A percentile compares a stretch with the other conserved stretches of the same genome.
Conservation (phyloP, 495 filamentous ascomycete genomes). For the Penicillium coprophilum region DNA sequence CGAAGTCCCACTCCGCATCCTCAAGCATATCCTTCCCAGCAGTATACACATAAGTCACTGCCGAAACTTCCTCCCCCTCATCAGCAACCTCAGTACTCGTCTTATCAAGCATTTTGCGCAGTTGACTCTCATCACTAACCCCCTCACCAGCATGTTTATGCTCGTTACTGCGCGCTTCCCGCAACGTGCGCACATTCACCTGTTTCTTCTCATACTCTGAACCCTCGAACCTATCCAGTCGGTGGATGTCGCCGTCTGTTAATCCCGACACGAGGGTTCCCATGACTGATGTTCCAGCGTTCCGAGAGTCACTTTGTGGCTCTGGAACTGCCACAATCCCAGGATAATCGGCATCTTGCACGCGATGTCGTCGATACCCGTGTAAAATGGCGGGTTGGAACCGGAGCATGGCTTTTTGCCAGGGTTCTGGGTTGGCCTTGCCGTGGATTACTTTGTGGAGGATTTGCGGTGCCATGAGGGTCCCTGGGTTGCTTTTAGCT, state of each 20-base stretch:
- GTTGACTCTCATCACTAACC: conserved; percentile 13
- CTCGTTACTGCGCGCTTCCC: conserved; percentile 30
- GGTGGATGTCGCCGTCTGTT: conserved; percentile 69
- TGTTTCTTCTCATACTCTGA: conserved; percentile 61
- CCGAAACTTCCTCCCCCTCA: conserved; percentile 55
- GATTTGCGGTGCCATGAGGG: conserved; percentile 76
- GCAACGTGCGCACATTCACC: conserved; percentile 60
- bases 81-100: conserved; percentile 31
- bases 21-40: conserved; percentile 53
- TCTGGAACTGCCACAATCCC: conserved; percentile 59
- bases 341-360: conserved; percentile 73
- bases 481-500: conserved; percentile 29
- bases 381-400: conserved; percentile 76
- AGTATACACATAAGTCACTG: conserved; percentile 79
- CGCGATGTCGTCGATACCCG: conserved; percentile 67
- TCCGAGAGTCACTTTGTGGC: conserved; percentile 10
- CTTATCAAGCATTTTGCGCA: conserved; percentile 36
- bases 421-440: conserved; percentile 45
- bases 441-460: conserved; percentile 82
- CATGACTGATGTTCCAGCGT: conserved; percentile 53
- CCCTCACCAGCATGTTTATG: neutral
- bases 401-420: conserved; percentile 54
- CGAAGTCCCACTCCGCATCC: conserved; percentile 76
- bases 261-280: conserved; percentile 79
- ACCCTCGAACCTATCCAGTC: conserved; percentile 85